A percentile compares a stretch with the other conserved stretches of the same genome.
These are phyloP conservation scores for Volutella citrinella DNA, from an alignment of 2,329 filamentous ascomycete genomes.

Conservation along the genomic window DNA sequence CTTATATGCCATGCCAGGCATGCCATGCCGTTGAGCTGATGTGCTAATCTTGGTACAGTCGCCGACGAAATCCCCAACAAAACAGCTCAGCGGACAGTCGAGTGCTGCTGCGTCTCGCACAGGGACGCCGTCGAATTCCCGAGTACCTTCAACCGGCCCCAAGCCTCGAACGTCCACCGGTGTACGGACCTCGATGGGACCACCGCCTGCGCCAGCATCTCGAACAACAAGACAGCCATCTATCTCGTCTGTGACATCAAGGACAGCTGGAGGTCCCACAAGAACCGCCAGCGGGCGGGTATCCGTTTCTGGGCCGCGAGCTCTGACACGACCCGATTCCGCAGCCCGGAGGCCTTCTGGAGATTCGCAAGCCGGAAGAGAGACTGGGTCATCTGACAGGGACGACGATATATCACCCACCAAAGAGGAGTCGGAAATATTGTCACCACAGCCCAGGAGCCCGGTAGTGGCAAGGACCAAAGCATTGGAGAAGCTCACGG, in stretches of 20 bases:
- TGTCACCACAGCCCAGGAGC: conserved; percentile 48
- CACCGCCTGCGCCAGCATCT: conserved; percentile 51
- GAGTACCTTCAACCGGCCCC: conserved; percentile 39
- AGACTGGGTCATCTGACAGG: conserved; percentile 34
- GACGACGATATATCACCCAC: conserved; percentile 39
- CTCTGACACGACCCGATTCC: conserved; percentile 35
- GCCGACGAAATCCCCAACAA: conserved; percentile 76
- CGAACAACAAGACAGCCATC: conserved; percentile 44
- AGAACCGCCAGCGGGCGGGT: conserved; percentile 41
- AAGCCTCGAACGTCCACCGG: conserved; percentile 56
- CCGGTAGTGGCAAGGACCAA: conserved; percentile 49
- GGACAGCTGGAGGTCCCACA: conserved; percentile 28
- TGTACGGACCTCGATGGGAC: conserved; percentile 64
- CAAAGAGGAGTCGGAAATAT: conserved; percentile 50
- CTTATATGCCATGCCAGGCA: background rate
- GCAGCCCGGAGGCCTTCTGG: conserved; percentile 43
- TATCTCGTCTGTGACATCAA: conserved; percentile 37
- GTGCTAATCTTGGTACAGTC: conserved; percentile 48
- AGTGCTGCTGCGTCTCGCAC: conserved; percentile 61
- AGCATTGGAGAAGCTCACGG: conserved; percentile 51
- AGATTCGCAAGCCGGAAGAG: conserved; percentile 43
- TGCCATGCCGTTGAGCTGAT: conserved; percentile 7
- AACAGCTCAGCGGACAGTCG: conserved; percentile 60
- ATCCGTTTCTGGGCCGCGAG: conserved; percentile 35
- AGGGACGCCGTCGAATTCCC: conserved; percentile 58